Evolutionary conservation across 495 filamentous ascomycete genomes (phyloP).

Genomic region (Evernia prunastri): DNA sequence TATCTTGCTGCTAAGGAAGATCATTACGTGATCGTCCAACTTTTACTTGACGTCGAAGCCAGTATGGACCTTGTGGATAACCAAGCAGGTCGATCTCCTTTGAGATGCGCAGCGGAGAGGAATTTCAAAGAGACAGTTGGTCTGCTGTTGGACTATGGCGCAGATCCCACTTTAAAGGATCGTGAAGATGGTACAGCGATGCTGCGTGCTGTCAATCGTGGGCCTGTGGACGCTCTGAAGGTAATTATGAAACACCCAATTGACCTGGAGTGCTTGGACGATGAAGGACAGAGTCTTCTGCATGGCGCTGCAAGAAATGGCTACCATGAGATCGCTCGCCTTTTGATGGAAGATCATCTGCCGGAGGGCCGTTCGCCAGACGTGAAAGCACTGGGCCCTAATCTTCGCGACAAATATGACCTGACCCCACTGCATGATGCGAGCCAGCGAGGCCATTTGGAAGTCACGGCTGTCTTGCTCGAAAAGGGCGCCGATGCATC

Average conservation of each 20-base stretch:
- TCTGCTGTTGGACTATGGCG: constrained; percentile 13
- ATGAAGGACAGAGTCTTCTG: constrained; percentile 21
- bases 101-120: constrained; percentile 20
- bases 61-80: constrained; percentile 5
- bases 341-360: constrained; percentile 20
- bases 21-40: constrained; percentile 9
- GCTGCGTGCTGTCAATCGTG: constrained; percentile 20
- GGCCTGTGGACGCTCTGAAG: constrained; percentile 8
- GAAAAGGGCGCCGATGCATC: constrained; percentile 16
- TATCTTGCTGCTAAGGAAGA: constrained; percentile 15
- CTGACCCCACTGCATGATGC: constrained; percentile 24
- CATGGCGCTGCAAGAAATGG: constrained; percentile 22
- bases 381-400: not conserved
- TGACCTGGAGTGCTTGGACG: constrained; percentile 19
- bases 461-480: constrained; percentile 12
- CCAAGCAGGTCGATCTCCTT: constrained; percentile 13
- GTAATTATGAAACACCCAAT: constrained; percentile 13
- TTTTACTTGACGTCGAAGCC: constrained; percentile 12
- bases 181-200: constrained; percentile 17
- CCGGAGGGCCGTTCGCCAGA: no score
- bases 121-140: not conserved
- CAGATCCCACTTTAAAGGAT: constrained; percentile 19
- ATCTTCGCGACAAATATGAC: constrained; percentile 6
- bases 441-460: constrained; percentile 13
- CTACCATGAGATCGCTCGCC: constrained; percentile 14